Percentiles rank a stretch among this genome's conserved stretches.
Evolutionary conservation across 2,329 filamentous ascomycete genomes (phyloP).

Genomic region (Fusarium sp.): DNA sequence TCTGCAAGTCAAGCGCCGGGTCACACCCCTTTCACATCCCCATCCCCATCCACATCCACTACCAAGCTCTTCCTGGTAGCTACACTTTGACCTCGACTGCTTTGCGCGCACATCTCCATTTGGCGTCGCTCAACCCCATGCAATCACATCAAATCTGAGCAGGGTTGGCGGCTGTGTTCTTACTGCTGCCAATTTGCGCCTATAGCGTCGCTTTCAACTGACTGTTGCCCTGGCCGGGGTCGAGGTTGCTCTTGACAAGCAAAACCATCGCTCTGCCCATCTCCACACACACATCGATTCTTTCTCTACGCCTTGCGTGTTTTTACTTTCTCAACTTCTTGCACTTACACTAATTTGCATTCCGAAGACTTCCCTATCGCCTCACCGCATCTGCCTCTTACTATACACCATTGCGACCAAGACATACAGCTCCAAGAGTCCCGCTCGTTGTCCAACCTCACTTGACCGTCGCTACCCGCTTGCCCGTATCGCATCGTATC

Average conservation of each 20-base stretch:
- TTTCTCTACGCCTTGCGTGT: slow-evolving; percentile 32
- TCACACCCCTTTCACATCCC: slow-evolving; percentile 50
- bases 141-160: slow-evolving; percentile 44
- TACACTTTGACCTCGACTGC: slow-evolving; percentile 37
- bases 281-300: slow-evolving; percentile 35
- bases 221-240: slow-evolving; percentile 28
- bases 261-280: slow-evolving; percentile 46
- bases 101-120: slow-evolving; percentile 46
- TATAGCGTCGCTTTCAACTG: slow-evolving; percentile 36
- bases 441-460: slow-evolving; percentile 44
- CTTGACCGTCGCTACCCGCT: slow-evolving; percentile 41
- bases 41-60: slow-evolving; percentile 47
- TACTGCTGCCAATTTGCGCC: slow-evolving; percentile 40
- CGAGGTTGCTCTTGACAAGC: slow-evolving; percentile 34
- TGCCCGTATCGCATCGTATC: slow-evolving; percentile 33
- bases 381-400: slow-evolving; percentile 45
- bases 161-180: slow-evolving; percentile 46
- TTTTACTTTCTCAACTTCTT: slow-evolving; percentile 29
- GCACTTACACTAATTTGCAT: slow-evolving; percentile 30
- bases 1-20: slow-evolving; percentile 52
- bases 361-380: slow-evolving; percentile 18
- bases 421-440: slow-evolving; percentile 49
- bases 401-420: slow-evolving; percentile 46
- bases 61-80: slow-evolving; percentile 41
- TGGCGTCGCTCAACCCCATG: slow-evolving; percentile 45